A percentile compares a stretch with the other conserved stretches of the same genome.
phyloP scores from a whole-genome alignment of 176 grass and related monocot genomes.

The Cenchrus purpureus region DNA sequence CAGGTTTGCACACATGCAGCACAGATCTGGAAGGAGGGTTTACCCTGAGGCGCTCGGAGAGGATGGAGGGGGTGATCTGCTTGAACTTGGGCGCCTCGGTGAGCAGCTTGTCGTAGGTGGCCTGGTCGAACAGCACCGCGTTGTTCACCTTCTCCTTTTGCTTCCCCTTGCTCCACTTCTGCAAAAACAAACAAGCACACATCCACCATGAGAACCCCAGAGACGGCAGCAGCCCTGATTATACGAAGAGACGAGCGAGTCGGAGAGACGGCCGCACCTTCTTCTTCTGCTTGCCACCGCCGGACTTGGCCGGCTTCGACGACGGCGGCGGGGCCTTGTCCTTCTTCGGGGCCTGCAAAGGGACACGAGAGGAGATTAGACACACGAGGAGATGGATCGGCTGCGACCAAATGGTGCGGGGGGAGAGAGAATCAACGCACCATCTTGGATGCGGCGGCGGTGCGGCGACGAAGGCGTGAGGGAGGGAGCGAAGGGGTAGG shows the following conservation, averaged over 20 bases:
- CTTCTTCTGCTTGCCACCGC: constrained; percentile 69
- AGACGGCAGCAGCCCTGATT: no score
- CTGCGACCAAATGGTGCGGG: not conserved
- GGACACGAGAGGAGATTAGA: not conserved
- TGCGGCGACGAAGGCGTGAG: not conserved
- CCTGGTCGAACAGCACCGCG: constrained; percentile 58
- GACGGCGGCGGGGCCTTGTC: constrained; percentile 67
- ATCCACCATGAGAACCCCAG: constrained; percentile 18
- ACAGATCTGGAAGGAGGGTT: not conserved
- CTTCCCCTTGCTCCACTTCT: constrained; percentile 81
- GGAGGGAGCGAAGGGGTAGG: not conserved
- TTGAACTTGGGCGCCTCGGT: constrained; percentile 63
- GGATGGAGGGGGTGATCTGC: constrained; percentile 64
- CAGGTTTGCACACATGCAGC: not conserved
- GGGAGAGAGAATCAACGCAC: not conserved
- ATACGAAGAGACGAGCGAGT: not conserved
- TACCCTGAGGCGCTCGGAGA: constrained; percentile 66
- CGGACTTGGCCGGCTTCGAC: constrained; percentile 68
- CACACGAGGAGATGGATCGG: not conserved
- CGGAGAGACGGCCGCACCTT: constrained; percentile 27
- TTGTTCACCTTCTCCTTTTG: constrained; percentile 80
- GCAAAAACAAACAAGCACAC: not conserved
- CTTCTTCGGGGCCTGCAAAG: constrained; percentile 60
- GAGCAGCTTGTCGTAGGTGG: constrained; percentile 59
- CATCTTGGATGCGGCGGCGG: constrained; percentile 25